These are phyloP conservation scores for Akanthomyces uredinophilus DNA, from an alignment of 2,329 filamentous ascomycete species.

Conservation along the genomic window DNA sequence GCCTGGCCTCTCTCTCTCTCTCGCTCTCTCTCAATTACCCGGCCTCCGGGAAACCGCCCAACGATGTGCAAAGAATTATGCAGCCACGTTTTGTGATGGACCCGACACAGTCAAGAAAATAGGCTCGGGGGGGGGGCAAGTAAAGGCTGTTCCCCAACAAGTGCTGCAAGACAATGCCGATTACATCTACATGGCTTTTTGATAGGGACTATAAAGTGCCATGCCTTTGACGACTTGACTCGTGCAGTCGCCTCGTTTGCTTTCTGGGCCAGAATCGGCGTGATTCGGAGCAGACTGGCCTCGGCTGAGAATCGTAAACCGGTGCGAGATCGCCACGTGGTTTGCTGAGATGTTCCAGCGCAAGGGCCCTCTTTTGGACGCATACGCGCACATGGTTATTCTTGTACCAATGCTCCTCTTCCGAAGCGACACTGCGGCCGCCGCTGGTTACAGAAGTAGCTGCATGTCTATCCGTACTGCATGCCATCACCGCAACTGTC, in stretches of 20 bases:
- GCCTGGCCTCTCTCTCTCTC: background rate
- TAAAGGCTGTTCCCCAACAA: too few relatives aligned
- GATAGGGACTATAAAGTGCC: too few relatives aligned
- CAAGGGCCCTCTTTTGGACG: background rate
- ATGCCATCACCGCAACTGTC: too few relatives aligned
- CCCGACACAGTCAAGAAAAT: too few relatives aligned
- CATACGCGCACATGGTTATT: too few relatives aligned
- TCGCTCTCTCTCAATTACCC: background rate
- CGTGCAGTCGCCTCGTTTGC: too few relatives aligned
- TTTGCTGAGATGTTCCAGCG: slow-evolving; percentile 5
- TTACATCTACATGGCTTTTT: too few relatives aligned
- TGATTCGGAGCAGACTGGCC: background rate
- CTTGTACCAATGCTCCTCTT: background rate
- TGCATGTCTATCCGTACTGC: too few relatives aligned
- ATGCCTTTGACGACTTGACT: too few relatives aligned
- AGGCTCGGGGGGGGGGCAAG: too few relatives aligned
- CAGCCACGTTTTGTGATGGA: background rate
- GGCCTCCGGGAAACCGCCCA: background rate
- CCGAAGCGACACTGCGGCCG: background rate
- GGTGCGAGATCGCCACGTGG: slow-evolving; percentile 12
- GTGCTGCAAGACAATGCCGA: too few relatives aligned
- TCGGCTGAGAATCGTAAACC: slow-evolving; percentile 6
- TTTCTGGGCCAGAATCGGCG: background rate
- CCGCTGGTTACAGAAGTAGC: too few relatives aligned
- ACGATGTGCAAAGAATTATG: background rate